A percentile compares a stretch with the other conserved stretches of the same genome.
Evolutionary conservation across 1,139 yeast genomes (phyloP).

Genomic region (Suhomyces ambrosiae): DNA sequence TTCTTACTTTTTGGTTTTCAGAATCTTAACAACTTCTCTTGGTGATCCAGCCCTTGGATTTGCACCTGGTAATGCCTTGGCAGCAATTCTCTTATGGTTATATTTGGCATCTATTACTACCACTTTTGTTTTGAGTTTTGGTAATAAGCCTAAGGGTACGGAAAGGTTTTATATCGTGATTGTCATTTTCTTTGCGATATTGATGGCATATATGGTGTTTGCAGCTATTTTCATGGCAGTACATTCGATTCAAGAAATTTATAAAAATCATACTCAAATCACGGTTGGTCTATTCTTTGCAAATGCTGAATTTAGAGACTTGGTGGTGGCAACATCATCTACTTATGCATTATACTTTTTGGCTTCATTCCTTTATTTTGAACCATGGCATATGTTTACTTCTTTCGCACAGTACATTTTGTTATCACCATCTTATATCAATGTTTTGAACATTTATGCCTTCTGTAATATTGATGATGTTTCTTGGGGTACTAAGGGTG

Average conservation of each 20-base stretch:
- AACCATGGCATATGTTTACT: conserved; percentile 57
- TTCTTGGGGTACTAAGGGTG: conserved; percentile 57
- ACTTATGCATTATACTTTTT: conserved; percentile 50
- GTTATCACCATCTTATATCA: conserved; percentile 50
- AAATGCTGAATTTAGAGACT: conserved; percentile 48
- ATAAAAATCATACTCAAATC: conserved; percentile 30
- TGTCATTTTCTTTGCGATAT: conserved; percentile 82
- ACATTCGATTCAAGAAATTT: conserved; percentile 42
- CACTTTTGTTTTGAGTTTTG: conserved; percentile 87
- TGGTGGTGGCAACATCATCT: conserved; percentile 50
- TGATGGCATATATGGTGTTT: conserved; percentile 90
- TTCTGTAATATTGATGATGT: conserved; percentile 54
- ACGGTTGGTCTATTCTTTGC: conserved; percentile 43
- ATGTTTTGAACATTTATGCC: conserved; percentile 52
- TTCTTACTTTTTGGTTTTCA: conserved; percentile 77
- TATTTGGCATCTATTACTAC: conserved; percentile 87
- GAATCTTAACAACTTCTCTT: conserved; percentile 71
- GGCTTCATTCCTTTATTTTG: conserved; percentile 50
- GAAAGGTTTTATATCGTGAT: conserved; percentile 80
- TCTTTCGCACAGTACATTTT: conserved; percentile 49
- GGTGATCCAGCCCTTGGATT: conserved; percentile 55
- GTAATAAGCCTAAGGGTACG: conserved; percentile 94
- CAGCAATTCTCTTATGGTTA: conserved; percentile 85
- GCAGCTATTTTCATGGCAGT: conserved; percentile 54
- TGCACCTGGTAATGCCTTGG: conserved; percentile 74